These are phyloP conservation scores for Penicillium glabrum DNA, from an alignment of 2,329 filamentous ascomycete species.

Conservation along the genomic window DNA sequence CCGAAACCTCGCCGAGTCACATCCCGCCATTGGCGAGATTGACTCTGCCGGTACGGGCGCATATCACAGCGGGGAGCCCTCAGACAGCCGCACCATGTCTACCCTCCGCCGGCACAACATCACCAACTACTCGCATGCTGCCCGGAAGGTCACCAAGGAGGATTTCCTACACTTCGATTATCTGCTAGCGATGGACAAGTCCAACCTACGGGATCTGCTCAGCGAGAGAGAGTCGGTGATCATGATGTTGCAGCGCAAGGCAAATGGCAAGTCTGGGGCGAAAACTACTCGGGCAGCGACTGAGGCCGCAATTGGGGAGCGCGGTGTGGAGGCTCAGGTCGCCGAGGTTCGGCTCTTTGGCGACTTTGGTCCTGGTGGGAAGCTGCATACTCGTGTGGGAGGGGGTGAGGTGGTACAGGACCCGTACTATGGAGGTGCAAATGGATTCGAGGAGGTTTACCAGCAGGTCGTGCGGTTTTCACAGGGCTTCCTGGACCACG, in stretches of 20 bases:
- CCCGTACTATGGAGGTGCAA: constrained; percentile 85
- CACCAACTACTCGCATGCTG: constrained; percentile 71
- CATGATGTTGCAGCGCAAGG: constrained; percentile 45
- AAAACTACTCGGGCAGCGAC: constrained; percentile 38
- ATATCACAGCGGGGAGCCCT: constrained; percentile 75
- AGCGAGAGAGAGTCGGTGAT: constrained; percentile 57
- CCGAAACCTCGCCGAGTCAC: constrained; percentile 62
- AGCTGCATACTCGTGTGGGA: constrained; percentile 34
- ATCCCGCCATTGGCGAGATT: constrained; percentile 63
- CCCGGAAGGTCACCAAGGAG: constrained; percentile 67
- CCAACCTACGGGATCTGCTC: constrained; percentile 72
- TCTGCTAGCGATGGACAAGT: constrained; percentile 89
- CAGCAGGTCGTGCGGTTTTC: constrained; percentile 79
- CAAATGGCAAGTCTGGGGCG: constrained; percentile 20
- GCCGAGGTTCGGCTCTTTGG: constrained; percentile 77
- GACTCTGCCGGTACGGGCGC: constrained; percentile 90
- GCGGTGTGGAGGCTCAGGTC: constrained; percentile 37
- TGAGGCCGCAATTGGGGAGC: constrained; percentile 33
- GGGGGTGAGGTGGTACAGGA: constrained; percentile 73
- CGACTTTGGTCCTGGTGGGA: constrained; percentile 66
- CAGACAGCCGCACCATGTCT: constrained; percentile 80
- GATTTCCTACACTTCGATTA: constrained; percentile 91
- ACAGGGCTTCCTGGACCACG: constrained; percentile 68
- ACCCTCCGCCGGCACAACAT: constrained; percentile 76
- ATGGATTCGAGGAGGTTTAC: constrained; percentile 83